Evolutionary conservation across 768 basidiomycete genomes (phyloP), one percentile per base, ranked within the genome.

Genomic region (Tricholoma sp.): DNA sequence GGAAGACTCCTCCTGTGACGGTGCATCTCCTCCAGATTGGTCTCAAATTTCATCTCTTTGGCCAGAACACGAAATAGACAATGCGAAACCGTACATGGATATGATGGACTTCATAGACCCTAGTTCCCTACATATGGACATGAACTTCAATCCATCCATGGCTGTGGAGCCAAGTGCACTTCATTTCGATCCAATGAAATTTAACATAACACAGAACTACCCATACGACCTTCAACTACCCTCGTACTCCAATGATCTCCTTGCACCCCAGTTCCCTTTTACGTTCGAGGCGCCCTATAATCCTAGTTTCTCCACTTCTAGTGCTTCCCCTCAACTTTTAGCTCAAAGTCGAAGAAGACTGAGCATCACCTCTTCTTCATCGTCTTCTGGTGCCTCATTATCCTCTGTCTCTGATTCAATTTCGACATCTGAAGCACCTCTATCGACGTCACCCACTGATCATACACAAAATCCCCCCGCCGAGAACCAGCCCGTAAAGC

Each of bases 131-230:
- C 61, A 69, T 6, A 80, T 85, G 78, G 82, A 84, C 68, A 76
- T 88, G 68, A 85, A 87, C 63, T 82, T 85, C 54, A 73, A 76
- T 65, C 78, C 81, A 3, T 70, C 79, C 17, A 77, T 84, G 61
- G 78, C 80, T 1, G 77, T 90, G 53, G 85, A 90, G 57, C 87
- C 89, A 31, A 83, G 74, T 61, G 73, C 80, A 6, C 70, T 89
- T 11, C 86, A 88, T 63, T 82, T 72, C 63, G 68, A 76, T 61
- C 55, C 64, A 32, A 60, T 63, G 39, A 70, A 67, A 29, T 66
- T 63, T 53, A 66, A 61, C 37, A 63, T 65, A 53, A 65, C 61
- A 32, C 60, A 66, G 42, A 59, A 61, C 42, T 70, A 66, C 50
- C 50, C 67, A 1, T 70, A 66, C 54, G 61, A 67, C 37, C 64